Evolutionary conservation across 23 red algal genomes (phyloP), one percentile per base, ranked within the genome.

Genomic region (Gracilaria domingensis): DNA sequence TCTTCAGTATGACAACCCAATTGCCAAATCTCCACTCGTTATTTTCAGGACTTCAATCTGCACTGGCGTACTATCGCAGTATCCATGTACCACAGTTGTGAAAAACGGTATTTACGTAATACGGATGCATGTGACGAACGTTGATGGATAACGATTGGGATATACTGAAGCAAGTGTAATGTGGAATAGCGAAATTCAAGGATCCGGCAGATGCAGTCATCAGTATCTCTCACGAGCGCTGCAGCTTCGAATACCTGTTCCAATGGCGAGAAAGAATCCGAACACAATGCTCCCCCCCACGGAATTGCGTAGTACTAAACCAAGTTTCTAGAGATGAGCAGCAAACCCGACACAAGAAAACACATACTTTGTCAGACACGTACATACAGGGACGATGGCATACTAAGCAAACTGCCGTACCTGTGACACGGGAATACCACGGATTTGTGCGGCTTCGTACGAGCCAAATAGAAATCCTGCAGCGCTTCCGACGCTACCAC

Each of bases 201-300:
- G 32, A 1, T 69, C 64, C 0, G 64, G 17, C 8, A 69, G 64
- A 36, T 37, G 64, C 9, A 29, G 38, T 32, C 32, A 9, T 78
- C 73, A 92, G 80, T 79, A 74, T 76, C 92, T 54, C 38, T 94
- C 82, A n/a, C 92, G 65, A 39, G 83, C 77, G 57, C 81, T 93
- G 58, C 97, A 96, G 49, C 94, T 93, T 38, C 97, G 78, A 12
- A 99, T 96, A 20, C 85, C 94, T 25, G 94, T 99, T 38, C 97
- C 97, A 30, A 99, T 95, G 7, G 97, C 97, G 42, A 99, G 81
- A 78, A 99, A 99, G 79, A 99, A 96, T 18, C 97, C 97, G 78
- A 99, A 99, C 18, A 93, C 94, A 44, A 93, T 72, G 34, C 80
- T 84, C 18, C 94, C 97, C 20, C 91, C 97, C 0, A 96, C 81